Evolutionary conservation across 2,329 filamentous ascomycete genomes (phyloP), one percentile per base, ranked within the genome.

Genomic region (Clarireedia hainanense): DNA sequence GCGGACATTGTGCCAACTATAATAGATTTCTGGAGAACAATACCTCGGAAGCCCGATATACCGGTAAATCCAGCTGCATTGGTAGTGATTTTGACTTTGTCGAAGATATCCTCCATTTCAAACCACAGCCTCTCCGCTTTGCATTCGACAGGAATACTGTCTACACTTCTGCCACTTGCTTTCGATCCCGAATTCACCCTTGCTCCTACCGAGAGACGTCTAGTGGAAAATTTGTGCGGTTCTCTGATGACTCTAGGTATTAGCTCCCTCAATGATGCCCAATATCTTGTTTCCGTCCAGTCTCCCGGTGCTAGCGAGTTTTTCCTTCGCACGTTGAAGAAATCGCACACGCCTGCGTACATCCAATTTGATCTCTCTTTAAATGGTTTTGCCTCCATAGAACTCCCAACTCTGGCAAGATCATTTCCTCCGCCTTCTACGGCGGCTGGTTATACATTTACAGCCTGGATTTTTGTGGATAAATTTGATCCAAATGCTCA

Each of bases 351-450:
- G 14, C 90, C 94, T 5, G 83, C 91, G 0, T 91, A 89, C 69
- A 87, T 99, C 63, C 91, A 97, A 64, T 97, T 99, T 71, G 94
- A 99, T 69, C 77, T 99, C 23, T 94, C 91, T 1, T 74, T 90
- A 15, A 80, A 91, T 69, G 95, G 95, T 0, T 92, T 90, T 71
- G 88, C 89, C 14, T 96, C 94, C 0, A 81, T 97, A 59, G 95
- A 99, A 69, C 76, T 99, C 27, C 83, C 90, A 6, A 91, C 84
- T n/a, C 76, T 99, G 26, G 90, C 90, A 5, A 84, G 88, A 34
- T 73, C 83, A 1, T 99, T 99, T 65, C 95, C 94, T 10, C 91
- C 94, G 1, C 78, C 82, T 54, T 83, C 85, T 17, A 81, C 85
- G 9, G 76, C 79, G n/a, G 75, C 80, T 20, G 95, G 94, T 20